Conservation (phyloP, 768 basidiomycete genomes). For the Lentinula sp. region DNA sequence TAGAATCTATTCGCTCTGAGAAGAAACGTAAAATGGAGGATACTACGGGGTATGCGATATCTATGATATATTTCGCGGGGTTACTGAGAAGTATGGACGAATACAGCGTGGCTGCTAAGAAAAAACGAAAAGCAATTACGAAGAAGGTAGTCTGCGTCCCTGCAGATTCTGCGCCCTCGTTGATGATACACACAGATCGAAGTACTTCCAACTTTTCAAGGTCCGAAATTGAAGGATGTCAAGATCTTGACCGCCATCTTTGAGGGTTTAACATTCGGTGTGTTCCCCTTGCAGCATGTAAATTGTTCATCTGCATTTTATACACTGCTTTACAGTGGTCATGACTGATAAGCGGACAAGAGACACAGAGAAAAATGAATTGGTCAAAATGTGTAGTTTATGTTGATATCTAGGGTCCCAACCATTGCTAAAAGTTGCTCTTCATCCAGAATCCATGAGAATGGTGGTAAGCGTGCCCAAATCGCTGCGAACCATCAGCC, state of each 20-base stretch:
- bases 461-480: slow-evolving; percentile 65
- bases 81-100: background rate
- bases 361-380: slow-evolving; percentile 60
- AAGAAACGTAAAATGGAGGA: slow-evolving; percentile 74
- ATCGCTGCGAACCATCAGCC: slow-evolving; percentile 47
- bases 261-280: slow-evolving; percentile 74
- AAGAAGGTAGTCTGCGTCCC: slow-evolving; percentile 36
- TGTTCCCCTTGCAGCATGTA: slow-evolving; percentile 18
- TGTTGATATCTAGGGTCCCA: background rate
- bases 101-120: slow-evolving; percentile 37
- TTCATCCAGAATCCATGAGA: slow-evolving; percentile 52
- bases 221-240: slow-evolving; percentile 56
- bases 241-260: slow-evolving; percentile 62
- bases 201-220: slow-evolving; percentile 21
- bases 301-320: background rate
- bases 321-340: slow-evolving; percentile 44
- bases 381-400: slow-evolving; percentile 52
- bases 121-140: slow-evolving; percentile 49
- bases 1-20: slow-evolving; percentile 55
- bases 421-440: background rate
- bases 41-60: slow-evolving; percentile 38
- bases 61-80: background rate
- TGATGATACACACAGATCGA: slow-evolving; percentile 16
- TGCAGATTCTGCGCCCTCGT: background rate
- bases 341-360: slow-evolving; percentile 63